Base-by-base conservation (phyloP, 2,329 filamentous ascomycete species). In the Apiospora sp. region DNA sequence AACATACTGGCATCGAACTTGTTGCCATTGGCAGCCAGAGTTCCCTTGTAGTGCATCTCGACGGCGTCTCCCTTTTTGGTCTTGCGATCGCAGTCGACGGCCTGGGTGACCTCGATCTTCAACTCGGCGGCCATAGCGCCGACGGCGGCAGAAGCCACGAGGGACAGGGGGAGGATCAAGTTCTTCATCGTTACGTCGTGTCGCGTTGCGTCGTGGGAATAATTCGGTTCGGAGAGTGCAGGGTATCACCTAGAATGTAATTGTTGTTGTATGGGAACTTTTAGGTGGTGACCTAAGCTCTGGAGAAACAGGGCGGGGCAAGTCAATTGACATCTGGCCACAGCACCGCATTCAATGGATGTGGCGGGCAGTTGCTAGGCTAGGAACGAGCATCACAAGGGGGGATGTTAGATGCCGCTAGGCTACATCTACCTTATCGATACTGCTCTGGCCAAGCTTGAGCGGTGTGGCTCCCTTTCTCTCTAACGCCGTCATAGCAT, bases 41-140 rank as follows among this genome's bases (percentile, higher is more conserved):
- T 96, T 78, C 96, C 96, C 72, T 89, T 89, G 87, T 98, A 98
- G 86, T 98, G 95, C 79, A 98, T 94, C 71, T 91, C 87, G 80
- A 98, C 91, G 75, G 87, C 91, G 85, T 98, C 95, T 76, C 94
- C 94, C 74, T 88, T 90, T 79, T 89, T 79, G 22, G 90, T 93
- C 86, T 94, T 95, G 83, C 94, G 92, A 69, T 91, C 90, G 87
- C 95, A 98, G 77, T 94, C 90, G 75, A 93, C 92, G 37, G 89
- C 86, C 73, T 91, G 87, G 70, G 91, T 93, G 76, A 94, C 91
- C 76, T 97, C 91, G 81, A 98, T 93, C 83, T 93, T 89, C 77
- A 98, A 90, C 77, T 92, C 89, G 73, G 87, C 82, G 69, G 89
- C 87, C 75, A 90, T 84, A 74, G 84, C 82, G 76, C 86, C 84